phyloP scores from a whole-genome alignment of 2,329 filamentous ascomycete genomes.

The Seiridium cupressi region DNA sequence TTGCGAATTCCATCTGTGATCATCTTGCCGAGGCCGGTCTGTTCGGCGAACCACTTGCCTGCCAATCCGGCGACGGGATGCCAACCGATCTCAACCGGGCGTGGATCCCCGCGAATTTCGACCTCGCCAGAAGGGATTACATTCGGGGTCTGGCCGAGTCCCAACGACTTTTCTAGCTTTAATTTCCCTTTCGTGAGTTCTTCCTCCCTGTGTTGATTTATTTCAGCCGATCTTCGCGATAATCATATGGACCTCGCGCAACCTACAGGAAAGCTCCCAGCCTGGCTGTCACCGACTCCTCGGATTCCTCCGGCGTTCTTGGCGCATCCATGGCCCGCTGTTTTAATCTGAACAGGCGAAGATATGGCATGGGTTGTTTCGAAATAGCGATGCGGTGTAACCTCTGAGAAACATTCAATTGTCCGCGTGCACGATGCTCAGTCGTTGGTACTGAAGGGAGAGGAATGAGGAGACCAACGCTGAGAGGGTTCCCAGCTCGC shows the following conservation, averaged over 20 bases:
- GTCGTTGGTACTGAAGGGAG: no score
- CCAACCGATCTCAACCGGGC: constrained; percentile 55
- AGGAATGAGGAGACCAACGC: no score
- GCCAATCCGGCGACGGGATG: constrained; percentile 55
- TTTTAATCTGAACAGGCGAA: background rate
- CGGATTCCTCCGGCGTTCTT: background rate
- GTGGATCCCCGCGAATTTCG: constrained; percentile 31
- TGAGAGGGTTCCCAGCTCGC: no score
- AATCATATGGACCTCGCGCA: background rate
- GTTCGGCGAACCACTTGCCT: constrained; percentile 58
- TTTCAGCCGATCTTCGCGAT: no score
- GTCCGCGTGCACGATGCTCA: no score
- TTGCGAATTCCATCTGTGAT: constrained; percentile 53
- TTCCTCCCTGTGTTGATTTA: constrained; percentile 12
- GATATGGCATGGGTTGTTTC: background rate
- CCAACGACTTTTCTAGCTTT: constrained; percentile 39
- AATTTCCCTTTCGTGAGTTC: constrained; percentile 37
- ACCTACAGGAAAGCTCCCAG: background rate
- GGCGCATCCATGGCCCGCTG: constrained; percentile 1
- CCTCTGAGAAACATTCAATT: no score
- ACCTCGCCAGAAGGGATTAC: constrained; percentile 39
- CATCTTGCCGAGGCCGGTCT: constrained; percentile 52
- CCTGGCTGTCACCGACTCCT: background rate
- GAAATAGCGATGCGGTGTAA: no score
- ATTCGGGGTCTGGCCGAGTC: constrained; percentile 42